Percentiles rank a stretch among this genome's conserved stretches.
These are phyloP conservation scores for Rosa hybrid DNA, from an alignment of 331 rosid species.

Conservation along the genomic window DNA sequence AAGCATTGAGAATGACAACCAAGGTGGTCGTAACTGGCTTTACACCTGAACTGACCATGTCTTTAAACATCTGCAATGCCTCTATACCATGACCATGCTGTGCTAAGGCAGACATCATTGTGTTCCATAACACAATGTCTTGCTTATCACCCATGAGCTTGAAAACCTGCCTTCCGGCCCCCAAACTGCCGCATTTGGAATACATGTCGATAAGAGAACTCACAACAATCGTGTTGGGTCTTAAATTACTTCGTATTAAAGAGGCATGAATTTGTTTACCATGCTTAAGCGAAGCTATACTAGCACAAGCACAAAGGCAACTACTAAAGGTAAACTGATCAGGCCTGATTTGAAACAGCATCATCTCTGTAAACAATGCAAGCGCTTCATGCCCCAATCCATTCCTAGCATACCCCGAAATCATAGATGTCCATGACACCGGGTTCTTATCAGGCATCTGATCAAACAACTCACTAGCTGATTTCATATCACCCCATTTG, in stretches of 20 bases:
- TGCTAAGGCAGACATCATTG: conserved; percentile 65
- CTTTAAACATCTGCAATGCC: conserved; percentile 51
- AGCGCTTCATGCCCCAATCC: conserved; percentile 72
- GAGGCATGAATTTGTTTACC: conserved; percentile 65
- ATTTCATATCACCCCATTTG: conserved; percentile 60
- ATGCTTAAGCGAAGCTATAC: conserved; percentile 56
- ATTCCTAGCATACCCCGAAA: conserved; percentile 64
- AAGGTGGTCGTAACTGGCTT: conserved; percentile 61
- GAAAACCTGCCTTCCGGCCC: conserved; percentile 49
- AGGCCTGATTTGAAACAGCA: conserved; percentile 42
- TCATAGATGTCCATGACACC: conserved; percentile 73
- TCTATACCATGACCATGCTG: conserved; percentile 59
- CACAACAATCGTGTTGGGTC: conserved; percentile 60
- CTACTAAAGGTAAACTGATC: conserved; percentile 80
- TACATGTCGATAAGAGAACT: conserved; percentile 83
- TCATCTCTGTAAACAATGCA: conserved; percentile 58
- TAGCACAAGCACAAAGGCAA: conserved; percentile 76
- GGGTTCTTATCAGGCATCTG: conserved; percentile 73
- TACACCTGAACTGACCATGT: conserved; percentile 59
- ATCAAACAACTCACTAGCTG: conserved; percentile 51
- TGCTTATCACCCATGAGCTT: conserved; percentile 43
- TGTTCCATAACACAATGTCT: conserved; percentile 73
- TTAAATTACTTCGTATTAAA: conserved; percentile 56
- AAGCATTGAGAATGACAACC: conserved; percentile 59
- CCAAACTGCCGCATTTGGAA: conserved; percentile 71